Conservation (phyloP, 1,139 yeast species). For the Saccharomyces pastorianus region DNA sequence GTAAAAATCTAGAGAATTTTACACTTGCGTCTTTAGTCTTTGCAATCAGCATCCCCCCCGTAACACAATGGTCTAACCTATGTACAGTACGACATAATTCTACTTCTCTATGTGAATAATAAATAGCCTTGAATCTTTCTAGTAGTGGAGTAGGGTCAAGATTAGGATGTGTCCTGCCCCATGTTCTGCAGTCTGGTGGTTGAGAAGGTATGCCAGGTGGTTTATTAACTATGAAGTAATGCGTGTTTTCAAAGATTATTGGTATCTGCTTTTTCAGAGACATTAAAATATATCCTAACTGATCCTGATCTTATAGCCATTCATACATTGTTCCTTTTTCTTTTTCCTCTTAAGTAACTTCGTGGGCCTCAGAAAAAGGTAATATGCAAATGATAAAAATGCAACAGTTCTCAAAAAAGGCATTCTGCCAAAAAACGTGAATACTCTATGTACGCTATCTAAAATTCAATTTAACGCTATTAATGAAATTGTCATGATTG, state of each 20-base stretch:
- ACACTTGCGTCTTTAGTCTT: conserved; percentile 28
- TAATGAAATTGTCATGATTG: conserved; percentile 32
- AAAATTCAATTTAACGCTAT: conserved; percentile 18
- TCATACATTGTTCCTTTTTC: neutral
- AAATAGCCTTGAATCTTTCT: conserved; percentile 13
- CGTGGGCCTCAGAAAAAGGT: neutral
- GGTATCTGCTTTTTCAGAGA: conserved; percentile 4
- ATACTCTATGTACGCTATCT: conserved; percentile 10
- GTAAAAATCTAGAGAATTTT: conserved; percentile 29
- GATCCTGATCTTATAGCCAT: neutral
- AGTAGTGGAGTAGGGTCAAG: conserved; percentile 12
- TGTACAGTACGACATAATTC: conserved; percentile 29
- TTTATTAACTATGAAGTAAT: conserved; percentile 25
- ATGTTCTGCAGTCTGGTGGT: conserved; percentile 14
- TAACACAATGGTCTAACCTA: conserved; percentile 33
- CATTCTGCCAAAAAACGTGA: neutral
- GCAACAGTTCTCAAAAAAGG: neutral
- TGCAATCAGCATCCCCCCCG: conserved; percentile 36
- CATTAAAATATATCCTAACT: neutral
- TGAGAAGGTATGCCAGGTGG: conserved; percentile 23
- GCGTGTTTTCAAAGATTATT: conserved; percentile 13
- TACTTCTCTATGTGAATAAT: neutral
- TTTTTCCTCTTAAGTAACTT: neutral
- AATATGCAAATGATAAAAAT: neutral
- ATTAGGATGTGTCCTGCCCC: conserved; percentile 9